These are phyloP conservation scores for Herpetomonas tarakana DNA, from an alignment of 208 protist genomes.

Conservation along the genomic window DNA sequence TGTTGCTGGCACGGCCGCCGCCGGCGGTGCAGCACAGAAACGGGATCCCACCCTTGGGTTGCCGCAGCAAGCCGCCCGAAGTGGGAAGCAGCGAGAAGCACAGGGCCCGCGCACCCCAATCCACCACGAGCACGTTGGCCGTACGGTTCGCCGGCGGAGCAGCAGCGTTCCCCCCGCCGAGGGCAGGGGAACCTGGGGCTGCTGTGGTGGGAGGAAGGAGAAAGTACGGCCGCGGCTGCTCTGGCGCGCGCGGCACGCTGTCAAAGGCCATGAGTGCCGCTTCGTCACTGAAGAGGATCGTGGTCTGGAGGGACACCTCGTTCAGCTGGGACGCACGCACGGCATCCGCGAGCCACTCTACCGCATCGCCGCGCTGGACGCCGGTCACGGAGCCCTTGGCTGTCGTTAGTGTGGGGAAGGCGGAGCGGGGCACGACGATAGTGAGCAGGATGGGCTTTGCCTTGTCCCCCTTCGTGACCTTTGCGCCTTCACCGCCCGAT, in stretches of 20 bases:
- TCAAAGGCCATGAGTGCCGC: conserved; percentile 59
- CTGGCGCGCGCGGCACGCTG: conserved; percentile 20
- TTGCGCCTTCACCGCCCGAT: conserved; percentile 2
- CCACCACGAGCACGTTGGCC: conserved; percentile 67
- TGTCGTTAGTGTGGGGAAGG: conserved; percentile 38
- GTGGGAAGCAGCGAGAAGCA: conserved; percentile 43
- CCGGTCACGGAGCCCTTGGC: not conserved
- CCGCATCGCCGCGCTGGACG: conserved; percentile 9
- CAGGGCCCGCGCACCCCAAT: conserved; percentile 81
- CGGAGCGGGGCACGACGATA: conserved; percentile 72
- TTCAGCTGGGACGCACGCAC: conserved; percentile 59
- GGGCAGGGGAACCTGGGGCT: too few relatives aligned
- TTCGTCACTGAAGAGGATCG: conserved; percentile 77
- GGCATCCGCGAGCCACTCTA: conserved; percentile 70
- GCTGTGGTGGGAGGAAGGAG: conserved; percentile 29
- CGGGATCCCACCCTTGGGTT: conserved; percentile 1
- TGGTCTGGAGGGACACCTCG: conserved; percentile 34
- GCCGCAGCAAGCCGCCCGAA: conserved; percentile 47
- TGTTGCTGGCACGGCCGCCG: conserved; percentile 4
- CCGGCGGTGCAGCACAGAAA: conserved; percentile 34
- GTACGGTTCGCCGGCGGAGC: not conserved
- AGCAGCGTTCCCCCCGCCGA: too few relatives aligned
- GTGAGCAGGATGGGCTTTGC: conserved; percentile 54
- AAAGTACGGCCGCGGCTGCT: conserved; percentile 30
- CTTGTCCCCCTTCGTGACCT: conserved; percentile 7